These are phyloP conservation scores for Populus hybrid DNA, from an alignment of 441 rosid genomes.

Conservation along the genomic window DNA sequence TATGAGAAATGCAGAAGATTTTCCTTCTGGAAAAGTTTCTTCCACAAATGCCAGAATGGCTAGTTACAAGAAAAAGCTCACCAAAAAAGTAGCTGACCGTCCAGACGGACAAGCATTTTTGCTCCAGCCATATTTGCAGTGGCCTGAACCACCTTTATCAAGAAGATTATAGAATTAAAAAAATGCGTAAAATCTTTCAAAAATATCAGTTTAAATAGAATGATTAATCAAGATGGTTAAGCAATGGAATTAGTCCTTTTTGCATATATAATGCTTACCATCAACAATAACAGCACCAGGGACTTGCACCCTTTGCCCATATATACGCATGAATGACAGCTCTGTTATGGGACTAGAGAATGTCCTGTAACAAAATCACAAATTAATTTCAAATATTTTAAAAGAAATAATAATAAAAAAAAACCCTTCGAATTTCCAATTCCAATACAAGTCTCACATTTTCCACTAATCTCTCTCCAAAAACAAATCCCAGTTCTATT, in stretches of 20 bases:
- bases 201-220: not conserved
- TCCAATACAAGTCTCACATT: not conserved
- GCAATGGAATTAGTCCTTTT: not conserved
- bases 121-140: conserved; percentile 93
- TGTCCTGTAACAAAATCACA: conserved; percentile 39
- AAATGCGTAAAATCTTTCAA: not conserved
- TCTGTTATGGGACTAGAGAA: conserved; percentile 32
- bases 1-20: not conserved
- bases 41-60: conserved; percentile 13
- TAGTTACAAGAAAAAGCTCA: conserved; percentile 31
- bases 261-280: conserved; percentile 37
- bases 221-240: not conserved
- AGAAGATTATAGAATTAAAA: not conserved
- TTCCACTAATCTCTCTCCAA: not conserved
- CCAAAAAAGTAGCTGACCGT: conserved; percentile 79
- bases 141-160: conserved; percentile 82
- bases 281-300: conserved; percentile 74
- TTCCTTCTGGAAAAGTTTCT: not conserved
- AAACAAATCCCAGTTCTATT: not conserved
- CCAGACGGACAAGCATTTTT: conserved; percentile 72
- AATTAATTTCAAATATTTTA: not conserved
- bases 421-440: not conserved
- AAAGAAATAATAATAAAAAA: not conserved
- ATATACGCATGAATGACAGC: conserved; percentile 61
- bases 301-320: conserved; percentile 58